A percentile compares a stretch with the other conserved stretches of the same genome.
Evolutionary conservation across 140 eudicot genomes (phyloP).

Genomic region (Stevia rebaudiana): DNA sequence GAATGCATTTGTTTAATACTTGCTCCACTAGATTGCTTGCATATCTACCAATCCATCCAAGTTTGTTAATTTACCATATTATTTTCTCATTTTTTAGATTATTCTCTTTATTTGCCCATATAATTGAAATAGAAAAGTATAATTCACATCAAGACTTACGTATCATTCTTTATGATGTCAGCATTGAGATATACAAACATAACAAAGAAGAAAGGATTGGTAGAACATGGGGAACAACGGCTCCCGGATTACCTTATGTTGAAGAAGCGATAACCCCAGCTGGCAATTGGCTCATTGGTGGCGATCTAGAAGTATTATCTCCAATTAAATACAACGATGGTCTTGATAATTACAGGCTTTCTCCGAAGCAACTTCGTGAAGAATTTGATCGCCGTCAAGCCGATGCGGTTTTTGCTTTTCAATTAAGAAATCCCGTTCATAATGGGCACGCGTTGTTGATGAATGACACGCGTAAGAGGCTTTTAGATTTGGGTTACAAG

Average conservation of each 20-base stretch:
- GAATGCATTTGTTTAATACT: not conserved
- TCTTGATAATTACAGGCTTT: slow-evolving; percentile 70
- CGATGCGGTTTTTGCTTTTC: slow-evolving; percentile 90
- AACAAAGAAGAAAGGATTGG: slow-evolving; percentile 95
- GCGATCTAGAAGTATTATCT: slow-evolving; percentile 70
- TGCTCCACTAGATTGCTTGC: too few species aligned
- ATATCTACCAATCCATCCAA: not conserved
- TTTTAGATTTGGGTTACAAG: slow-evolving; percentile 84
- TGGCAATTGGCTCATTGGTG: slow-evolving; percentile 92
- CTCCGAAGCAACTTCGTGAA: slow-evolving; percentile 74
- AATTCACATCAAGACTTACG: slow-evolving; percentile 8
- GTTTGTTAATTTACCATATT: not conserved
- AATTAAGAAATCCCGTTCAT: slow-evolving; percentile 88
- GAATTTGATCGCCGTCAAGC: slow-evolving; percentile 85
- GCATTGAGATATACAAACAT: slow-evolving; percentile 90
- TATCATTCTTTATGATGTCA: slow-evolving; percentile 22
- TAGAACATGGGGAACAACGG: slow-evolving; percentile 91
- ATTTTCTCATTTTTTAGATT: not conserved
- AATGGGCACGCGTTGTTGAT: slow-evolving; percentile 86
- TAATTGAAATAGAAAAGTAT: not conserved
- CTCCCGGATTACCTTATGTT: slow-evolving; percentile 84
- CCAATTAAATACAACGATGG: slow-evolving; percentile 81
- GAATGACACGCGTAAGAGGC: slow-evolving; percentile 83
- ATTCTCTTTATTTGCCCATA: not conserved
- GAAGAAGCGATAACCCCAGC: slow-evolving; percentile 67